Evolutionary conservation across 2,329 filamentous ascomycete genomes (phyloP).

Genomic region (Pseudogymnoascus sp.): DNA sequence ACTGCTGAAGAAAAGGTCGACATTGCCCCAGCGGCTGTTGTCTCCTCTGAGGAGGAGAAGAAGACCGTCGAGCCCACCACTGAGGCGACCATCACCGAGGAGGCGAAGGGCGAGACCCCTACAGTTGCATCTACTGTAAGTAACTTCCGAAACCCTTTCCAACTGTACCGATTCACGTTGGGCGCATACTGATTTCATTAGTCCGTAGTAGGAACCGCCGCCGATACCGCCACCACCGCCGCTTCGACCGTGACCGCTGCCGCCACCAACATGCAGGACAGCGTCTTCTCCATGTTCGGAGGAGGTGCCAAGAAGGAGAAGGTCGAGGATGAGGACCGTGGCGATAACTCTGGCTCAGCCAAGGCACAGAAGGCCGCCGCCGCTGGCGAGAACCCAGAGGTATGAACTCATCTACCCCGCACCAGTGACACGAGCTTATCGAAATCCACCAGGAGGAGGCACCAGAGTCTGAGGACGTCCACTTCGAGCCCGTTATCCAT

Average conservation of each 20-base stretch:
- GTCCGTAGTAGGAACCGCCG: constrained; percentile 18
- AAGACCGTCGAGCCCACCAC: constrained; percentile 25
- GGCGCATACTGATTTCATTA: neutral
- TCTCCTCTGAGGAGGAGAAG: constrained; percentile 41
- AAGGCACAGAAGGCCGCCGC: constrained; percentile 61
- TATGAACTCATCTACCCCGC: constrained; percentile 13
- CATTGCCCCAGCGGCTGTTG: constrained; percentile 26
- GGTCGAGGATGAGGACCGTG: constrained; percentile 74
- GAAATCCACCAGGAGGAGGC: constrained; percentile 51
- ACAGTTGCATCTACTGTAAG: neutral
- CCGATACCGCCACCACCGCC: constrained; percentile 28
- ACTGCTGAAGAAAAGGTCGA: constrained; percentile 10
- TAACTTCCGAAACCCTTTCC: neutral
- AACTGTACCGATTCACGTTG: neutral
- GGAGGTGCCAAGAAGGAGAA: constrained; percentile 95
- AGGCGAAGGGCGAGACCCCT: constrained; percentile 20
- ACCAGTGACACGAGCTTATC: constrained; percentile 15
- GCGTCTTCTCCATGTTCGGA: constrained; percentile 97
- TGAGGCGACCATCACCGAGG: constrained; percentile 28
- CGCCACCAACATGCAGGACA: constrained; percentile 45
- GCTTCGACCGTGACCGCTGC: constrained; percentile 30
- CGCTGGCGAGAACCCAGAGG: constrained; percentile 30
- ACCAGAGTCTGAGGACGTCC: constrained; percentile 82
- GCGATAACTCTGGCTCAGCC: constrained; percentile 81
- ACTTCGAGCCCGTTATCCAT: constrained; percentile 95